Evolutionary conservation across 148 eudicot species (phyloP), one percentile per base, ranked within the genome.

Genomic region (Gaultheria prostrata): DNA sequence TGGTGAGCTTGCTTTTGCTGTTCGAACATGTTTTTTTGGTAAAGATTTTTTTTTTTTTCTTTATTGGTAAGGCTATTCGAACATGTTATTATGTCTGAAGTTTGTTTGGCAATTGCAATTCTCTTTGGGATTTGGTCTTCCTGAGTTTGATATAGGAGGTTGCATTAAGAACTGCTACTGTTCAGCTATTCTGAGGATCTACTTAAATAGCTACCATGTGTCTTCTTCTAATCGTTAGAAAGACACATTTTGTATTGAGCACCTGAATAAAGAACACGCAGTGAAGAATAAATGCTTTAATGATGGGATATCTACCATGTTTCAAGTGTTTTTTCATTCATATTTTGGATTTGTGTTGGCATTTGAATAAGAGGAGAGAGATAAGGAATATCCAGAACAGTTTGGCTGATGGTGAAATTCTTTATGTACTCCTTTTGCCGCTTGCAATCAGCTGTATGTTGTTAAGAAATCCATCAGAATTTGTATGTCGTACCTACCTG

Each of bases 391-490:
- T 24, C 32, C 43, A 65, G 15, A 8, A 45, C 11, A 33, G 28
- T 46, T 67, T 80, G 53, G 74, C 20, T 39, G 82, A 28, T 48
- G 21, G 59, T 45, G 76, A 67, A 65, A 81, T 18, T 67, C 18
- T 26, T 80, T 11, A 7, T 61, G 3, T 1, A 49, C n/a, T 48
- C n/a, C 18, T 26, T 24, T 14, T 46, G 56, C 43, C 2, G 15
- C 72, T 14, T 28, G 32, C 83, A 24, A 65, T 48, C 24, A 12
- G 21, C 32, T 81, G 24, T 53, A 12, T 7, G n/a, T 28, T 78
- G 65, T 78, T 17, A 18, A 78, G 48, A 26, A 8, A 28, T 53
- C 57, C 26, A 21, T 24, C 24, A 43, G 24, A 76, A 32, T 43
- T 32, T 54, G 5, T 30, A 18, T 76, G 54, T 53, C n/a, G 18